Evolutionary conservation across 2,329 filamentous ascomycete genomes (phyloP), one percentile per base, ranked within the genome.

Genomic region (Cladosporium sp.): DNA sequence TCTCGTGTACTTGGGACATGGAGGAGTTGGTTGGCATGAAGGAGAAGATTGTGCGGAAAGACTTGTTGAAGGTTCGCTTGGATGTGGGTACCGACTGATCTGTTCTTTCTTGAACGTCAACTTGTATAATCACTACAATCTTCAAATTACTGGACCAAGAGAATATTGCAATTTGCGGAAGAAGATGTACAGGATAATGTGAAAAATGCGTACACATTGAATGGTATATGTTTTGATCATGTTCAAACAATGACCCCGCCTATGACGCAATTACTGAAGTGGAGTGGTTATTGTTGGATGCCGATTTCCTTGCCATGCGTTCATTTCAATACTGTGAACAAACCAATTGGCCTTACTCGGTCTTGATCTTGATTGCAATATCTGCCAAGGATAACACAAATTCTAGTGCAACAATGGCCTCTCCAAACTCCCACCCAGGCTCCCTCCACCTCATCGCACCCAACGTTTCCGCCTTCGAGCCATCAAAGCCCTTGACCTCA

Each of bases 401-500:
- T 8, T 46, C 18, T n/a, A 46, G 14, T 44, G 14, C 55, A 40
- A 40, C 12, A 26, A 63, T 63, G 61, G 61, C 61, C 18, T 63
- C 23, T 14, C 63, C 63, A 2, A 33, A 21, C 31, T 65, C 63
- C 29, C 63, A 55, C 29, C 69, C 74, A 1, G 81, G 81, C 18
- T 78, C 69, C 7, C 73, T 81, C 29, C 81, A 83, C 72, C 74
- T 71, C 67, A 79, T 82, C 69, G 75, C 76, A 11, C 72, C 73
- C n/a, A 72, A 73, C 29, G 75, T 82, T 66, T 70, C 77, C 65
- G 81, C 81, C 35, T 83, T 83, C 71, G 81, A 83, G 67, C 79
- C 81, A 65, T 66, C 67, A 50, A 72, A 75, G 35, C 68, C 73
- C 6, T 69, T 73, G 53, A 67, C 66, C 64, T 63, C 49, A 35